These are phyloP conservation scores for Trichoderma sp. DNA, from an alignment of 2,329 filamentous ascomycete species.

Conservation along the genomic window DNA sequence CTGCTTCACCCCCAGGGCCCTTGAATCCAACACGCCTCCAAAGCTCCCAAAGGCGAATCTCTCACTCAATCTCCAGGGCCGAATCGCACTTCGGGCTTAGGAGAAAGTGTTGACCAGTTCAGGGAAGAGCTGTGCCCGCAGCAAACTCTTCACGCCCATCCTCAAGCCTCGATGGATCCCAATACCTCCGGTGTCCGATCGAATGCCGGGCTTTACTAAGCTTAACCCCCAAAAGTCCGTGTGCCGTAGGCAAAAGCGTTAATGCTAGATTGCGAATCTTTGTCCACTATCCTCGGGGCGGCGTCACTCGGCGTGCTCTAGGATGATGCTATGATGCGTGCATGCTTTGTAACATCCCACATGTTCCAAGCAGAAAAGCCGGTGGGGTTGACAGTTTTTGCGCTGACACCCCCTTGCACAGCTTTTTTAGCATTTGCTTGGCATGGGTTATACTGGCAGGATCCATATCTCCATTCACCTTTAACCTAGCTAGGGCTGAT, in stretches of 20 bases:
- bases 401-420: background rate
- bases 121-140: background rate
- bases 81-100: background rate
- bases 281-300: background rate
- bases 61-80: background rate
- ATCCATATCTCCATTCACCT: background rate
- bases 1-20: background rate
- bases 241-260: too few relatives aligned
- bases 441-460: background rate
- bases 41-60: background rate
- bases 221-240: constrained; percentile 12
- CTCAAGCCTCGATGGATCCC: background rate
- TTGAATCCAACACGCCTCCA: background rate
- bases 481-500: background rate
- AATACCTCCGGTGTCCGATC: constrained; percentile 1
- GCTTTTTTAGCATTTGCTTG: background rate
- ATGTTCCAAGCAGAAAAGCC: background rate
- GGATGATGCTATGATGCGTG: background rate
- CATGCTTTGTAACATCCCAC: constrained; percentile 5
- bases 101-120: background rate
- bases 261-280: background rate
- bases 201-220: constrained; percentile 5
- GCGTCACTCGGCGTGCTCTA: background rate
- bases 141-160: background rate
- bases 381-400: background rate